Evolutionary conservation across 441 rosid genomes (phyloP).

Genomic region (Adansonia madagascariensis): DNA sequence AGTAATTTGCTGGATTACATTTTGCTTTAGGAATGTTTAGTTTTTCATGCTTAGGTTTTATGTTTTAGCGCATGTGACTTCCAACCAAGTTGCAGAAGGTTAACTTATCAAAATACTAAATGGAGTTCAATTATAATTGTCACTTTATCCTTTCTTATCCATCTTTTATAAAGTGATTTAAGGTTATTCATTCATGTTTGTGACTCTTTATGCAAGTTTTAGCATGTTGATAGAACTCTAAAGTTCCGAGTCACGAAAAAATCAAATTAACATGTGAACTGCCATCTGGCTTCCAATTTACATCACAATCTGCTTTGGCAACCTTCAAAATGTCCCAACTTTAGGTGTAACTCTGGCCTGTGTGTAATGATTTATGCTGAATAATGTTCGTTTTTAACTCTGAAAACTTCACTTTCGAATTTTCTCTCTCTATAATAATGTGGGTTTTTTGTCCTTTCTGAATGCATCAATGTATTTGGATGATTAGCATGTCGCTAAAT

Average conservation of each 20-base stretch:
- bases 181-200: not conserved
- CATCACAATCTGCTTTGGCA: not conserved
- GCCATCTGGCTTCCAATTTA: not conserved
- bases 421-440: not conserved
- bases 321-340: not conserved
- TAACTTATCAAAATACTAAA: no score
- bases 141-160: not conserved
- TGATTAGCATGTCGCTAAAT: not conserved
- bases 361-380: not conserved
- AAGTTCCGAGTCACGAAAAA: not conserved
- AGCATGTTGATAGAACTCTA: not conserved
- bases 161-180: not conserved
- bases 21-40: not conserved
- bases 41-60: slow-evolving; percentile 5
- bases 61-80: slow-evolving; percentile 16
- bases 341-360: not conserved
- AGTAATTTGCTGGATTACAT: not conserved
- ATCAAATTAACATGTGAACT: not conserved
- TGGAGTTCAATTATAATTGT: not conserved
- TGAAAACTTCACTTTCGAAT: no score
- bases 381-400: no score
- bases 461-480: not conserved
- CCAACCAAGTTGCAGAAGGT: not conserved
- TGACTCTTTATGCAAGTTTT: not conserved
- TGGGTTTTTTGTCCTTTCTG: not conserved